Evolutionary conservation across 2,329 filamentous ascomycete genomes (phyloP).

Genomic region (Aspergillus tubingensis): DNA sequence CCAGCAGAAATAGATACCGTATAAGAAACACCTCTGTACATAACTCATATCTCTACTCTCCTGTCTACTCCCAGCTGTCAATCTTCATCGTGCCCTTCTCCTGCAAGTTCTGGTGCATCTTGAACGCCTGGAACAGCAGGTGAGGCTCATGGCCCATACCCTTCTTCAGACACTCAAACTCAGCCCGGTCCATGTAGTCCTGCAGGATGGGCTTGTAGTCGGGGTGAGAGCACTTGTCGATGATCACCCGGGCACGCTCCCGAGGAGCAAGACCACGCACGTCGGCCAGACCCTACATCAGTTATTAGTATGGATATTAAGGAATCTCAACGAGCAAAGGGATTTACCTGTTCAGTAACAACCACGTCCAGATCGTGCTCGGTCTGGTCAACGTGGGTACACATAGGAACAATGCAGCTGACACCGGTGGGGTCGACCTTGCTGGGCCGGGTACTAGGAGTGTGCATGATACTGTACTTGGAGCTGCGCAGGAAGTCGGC

Average conservation of each 20-base stretch:
- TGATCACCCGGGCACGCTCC: slow-evolving; percentile 81
- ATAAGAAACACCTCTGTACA: neutral
- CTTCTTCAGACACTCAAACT: slow-evolving; percentile 81
- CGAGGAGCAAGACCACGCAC: slow-evolving; percentile 77
- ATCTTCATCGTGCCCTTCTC: slow-evolving; percentile 91
- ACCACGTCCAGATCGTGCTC: slow-evolving; percentile 91
- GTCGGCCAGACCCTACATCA: slow-evolving; percentile 68
- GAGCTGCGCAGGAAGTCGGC: slow-evolving; percentile 77
- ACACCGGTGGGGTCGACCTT: slow-evolving; percentile 83
- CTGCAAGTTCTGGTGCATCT: slow-evolving; percentile 81
- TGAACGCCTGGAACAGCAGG: slow-evolving; percentile 80
- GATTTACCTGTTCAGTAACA: slow-evolving; percentile 63
- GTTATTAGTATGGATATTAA: too few species aligned
- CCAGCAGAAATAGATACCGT: too few species aligned
- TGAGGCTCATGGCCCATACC: slow-evolving; percentile 91
- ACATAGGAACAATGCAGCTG: slow-evolving; percentile 89
- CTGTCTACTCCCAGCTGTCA: slow-evolving; percentile 58
- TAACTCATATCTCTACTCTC: neutral
- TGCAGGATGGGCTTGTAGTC: slow-evolving; percentile 79
- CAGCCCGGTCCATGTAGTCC: slow-evolving; percentile 82
- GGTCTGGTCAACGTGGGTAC: slow-evolving; percentile 88
- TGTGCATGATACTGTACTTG: slow-evolving; percentile 94
- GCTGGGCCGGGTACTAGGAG: slow-evolving; percentile 74
- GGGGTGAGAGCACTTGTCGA: slow-evolving; percentile 82
- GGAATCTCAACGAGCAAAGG: too few species aligned